phyloP scores from a whole-genome alignment of 306 rosid species.

The Cucurbita ficifolia region DNA sequence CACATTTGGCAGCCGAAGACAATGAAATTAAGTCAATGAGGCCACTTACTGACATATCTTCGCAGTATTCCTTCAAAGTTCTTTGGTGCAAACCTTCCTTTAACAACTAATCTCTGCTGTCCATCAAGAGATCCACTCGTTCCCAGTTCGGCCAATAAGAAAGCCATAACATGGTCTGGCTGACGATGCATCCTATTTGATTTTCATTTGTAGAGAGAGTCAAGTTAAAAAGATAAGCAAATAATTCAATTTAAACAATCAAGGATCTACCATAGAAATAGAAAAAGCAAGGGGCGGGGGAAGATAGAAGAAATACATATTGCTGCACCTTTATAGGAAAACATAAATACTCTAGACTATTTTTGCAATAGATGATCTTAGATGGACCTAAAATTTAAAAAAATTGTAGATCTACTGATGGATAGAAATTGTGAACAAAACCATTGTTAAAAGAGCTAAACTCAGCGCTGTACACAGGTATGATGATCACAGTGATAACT shows the following conservation, averaged over 20 bases:
- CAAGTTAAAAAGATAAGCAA: not conserved
- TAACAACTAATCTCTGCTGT: conserved; percentile 84
- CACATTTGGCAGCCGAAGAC: not conserved
- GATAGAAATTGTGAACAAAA: not conserved
- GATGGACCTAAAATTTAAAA: not conserved
- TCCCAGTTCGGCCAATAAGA: conserved; percentile 90
- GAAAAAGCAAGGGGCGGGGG: not conserved
- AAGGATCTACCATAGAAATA: not conserved
- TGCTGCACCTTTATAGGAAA: not conserved
- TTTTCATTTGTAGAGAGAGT: not conserved
- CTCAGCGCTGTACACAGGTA: not conserved
- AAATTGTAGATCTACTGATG: not conserved
- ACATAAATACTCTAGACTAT: not conserved
- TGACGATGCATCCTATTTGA: conserved; percentile 76
- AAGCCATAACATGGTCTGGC: conserved; percentile 93
- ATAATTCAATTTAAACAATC: not conserved
- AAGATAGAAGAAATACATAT: not conserved
- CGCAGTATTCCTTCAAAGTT: conserved; percentile 91
- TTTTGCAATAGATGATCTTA: not conserved
- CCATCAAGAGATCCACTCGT: conserved; percentile 97
- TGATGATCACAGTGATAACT: not conserved
- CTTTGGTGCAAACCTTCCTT: conserved; percentile 96
- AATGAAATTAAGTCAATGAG: not conserved
- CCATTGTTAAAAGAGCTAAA: not conserved
- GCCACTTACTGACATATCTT: conserved; percentile 75